Evolutionary conservation across 2,329 filamentous ascomycete genomes (phyloP).

Genomic region (Monosporascus sp.): DNA sequence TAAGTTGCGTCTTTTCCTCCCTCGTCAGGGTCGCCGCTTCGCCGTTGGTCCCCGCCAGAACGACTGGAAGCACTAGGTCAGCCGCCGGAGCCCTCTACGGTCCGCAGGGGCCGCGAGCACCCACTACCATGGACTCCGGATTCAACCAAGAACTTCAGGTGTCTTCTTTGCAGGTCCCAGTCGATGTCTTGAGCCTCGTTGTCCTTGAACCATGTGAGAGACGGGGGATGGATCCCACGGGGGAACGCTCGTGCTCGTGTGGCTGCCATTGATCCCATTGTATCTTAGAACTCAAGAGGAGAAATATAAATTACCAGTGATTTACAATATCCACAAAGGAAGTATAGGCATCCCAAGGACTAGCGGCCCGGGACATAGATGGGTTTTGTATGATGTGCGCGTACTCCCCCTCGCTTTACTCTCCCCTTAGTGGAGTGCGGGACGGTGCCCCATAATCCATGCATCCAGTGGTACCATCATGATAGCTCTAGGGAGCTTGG

Average conservation of each 20-base stretch:
- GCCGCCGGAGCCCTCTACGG: background rate
- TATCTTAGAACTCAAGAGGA: background rate
- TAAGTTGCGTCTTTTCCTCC: conserved; percentile 59
- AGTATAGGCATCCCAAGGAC: too few relatives aligned
- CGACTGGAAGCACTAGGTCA: conserved; percentile 34
- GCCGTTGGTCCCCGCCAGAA: conserved; percentile 68
- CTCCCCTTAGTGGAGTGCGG: too few relatives aligned
- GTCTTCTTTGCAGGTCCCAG: conserved; percentile 48
- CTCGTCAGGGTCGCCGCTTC: conserved; percentile 65
- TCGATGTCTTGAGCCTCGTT: conserved; percentile 47
- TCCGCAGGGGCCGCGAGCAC: conserved; percentile 3
- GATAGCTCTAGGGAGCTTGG: too few relatives aligned
- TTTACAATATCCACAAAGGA: too few relatives aligned
- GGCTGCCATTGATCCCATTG: background rate
- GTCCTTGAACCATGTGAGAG: conserved; percentile 49
- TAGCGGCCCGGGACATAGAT: too few relatives aligned
- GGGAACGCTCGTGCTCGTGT: conserved; percentile 27
- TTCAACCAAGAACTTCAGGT: conserved; percentile 48
- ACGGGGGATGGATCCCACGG: conserved; percentile 52
- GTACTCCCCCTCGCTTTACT: too few relatives aligned
- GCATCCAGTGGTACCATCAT: too few relatives aligned
- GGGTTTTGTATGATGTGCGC: too few relatives aligned
- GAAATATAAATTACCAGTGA: background rate
- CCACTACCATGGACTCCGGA: conserved; percentile 48
- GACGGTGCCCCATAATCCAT: too few relatives aligned